phyloP scores from a whole-genome alignment of 2,329 filamentous ascomycete species.

The Myriangium duriaei region DNA sequence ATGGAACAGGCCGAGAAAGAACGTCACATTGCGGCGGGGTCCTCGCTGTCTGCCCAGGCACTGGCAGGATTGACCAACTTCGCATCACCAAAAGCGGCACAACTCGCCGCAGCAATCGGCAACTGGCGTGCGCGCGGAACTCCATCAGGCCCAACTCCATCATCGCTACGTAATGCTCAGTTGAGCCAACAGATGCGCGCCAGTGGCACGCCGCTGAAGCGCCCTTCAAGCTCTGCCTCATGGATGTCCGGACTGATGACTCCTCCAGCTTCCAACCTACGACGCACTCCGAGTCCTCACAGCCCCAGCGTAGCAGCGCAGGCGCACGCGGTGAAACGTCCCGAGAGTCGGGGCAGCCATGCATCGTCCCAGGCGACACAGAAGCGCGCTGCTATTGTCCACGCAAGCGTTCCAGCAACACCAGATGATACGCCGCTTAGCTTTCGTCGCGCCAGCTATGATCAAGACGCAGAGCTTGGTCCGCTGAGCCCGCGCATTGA shows the following conservation, averaged over 20 bases:
- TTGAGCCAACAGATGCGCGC: conserved; percentile 18
- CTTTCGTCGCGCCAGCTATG: conserved; percentile 6
- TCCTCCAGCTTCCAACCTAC: conserved; percentile 65
- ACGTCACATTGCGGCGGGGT: conserved; percentile 54
- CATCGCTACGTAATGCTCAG: conserved; percentile 20
- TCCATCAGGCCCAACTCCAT: conserved; percentile 5
- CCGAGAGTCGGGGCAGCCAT: not conserved
- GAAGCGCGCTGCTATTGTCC: not conserved
- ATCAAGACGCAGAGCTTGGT: conserved; percentile 7
- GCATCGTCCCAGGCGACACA: not conserved
- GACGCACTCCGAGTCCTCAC: conserved; percentile 43
- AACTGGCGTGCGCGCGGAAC: conserved; percentile 54
- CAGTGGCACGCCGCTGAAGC: conserved; percentile 35
- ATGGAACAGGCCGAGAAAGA: conserved; percentile 98
- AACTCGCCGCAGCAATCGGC: conserved; percentile 94
- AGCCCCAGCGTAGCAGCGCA: conserved; percentile 13
- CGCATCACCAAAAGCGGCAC: conserved; percentile 70
- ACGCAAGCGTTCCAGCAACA: conserved; percentile 13
- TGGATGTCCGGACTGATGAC: conserved; percentile 75
- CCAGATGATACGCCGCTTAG: not conserved
- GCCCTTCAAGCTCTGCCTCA: conserved; percentile 38
- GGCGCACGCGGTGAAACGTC: conserved; percentile 1
- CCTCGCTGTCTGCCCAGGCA: conserved; percentile 40
- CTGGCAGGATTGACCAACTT: conserved; percentile 66
- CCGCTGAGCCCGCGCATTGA: not conserved